Percentiles rank a stretch among this genome's conserved stretches.
Conservation (phyloP, 2,329 filamentous ascomycete genomes). For the Fusarium tuaranense region DNA sequence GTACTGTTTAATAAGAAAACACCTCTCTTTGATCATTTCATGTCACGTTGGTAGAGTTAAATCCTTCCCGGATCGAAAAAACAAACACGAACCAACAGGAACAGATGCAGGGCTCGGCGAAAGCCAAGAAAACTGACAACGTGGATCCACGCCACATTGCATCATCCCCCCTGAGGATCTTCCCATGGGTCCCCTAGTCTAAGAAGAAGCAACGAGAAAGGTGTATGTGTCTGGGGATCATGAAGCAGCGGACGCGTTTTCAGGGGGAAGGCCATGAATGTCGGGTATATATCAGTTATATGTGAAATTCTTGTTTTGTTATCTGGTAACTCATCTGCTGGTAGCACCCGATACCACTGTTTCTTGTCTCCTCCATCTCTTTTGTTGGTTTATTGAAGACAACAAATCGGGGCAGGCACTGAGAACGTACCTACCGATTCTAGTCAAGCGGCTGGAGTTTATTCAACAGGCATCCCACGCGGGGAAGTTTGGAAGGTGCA, state of each 20-base stretch:
- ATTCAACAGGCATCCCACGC: neutral
- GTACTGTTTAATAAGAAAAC: neutral
- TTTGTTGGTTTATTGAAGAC: neutral
- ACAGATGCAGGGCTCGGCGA: neutral
- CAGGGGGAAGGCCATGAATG: neutral
- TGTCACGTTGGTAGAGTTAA: neutral
- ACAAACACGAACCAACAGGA: slow-evolving; percentile 15
- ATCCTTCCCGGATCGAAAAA: slow-evolving; percentile 12
- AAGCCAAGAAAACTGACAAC: neutral
- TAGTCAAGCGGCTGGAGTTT: neutral
- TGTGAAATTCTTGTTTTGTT: neutral
- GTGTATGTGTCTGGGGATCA: neutral
- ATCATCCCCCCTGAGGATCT: neutral
- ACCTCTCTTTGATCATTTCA: neutral
- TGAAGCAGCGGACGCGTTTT: neutral
- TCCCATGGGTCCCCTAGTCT: neutral
- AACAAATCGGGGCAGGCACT: neutral
- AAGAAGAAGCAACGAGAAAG: neutral
- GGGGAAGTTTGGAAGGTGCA: neutral
- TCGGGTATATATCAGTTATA: neutral
- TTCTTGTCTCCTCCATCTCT: neutral
- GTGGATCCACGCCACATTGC: neutral
- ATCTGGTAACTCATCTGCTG: neutral
- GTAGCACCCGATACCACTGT: neutral
- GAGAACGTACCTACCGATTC: neutral